Conservation (phyloP, 2,329 filamentous ascomycete genomes). For the Botrytis fragariae region DNA sequence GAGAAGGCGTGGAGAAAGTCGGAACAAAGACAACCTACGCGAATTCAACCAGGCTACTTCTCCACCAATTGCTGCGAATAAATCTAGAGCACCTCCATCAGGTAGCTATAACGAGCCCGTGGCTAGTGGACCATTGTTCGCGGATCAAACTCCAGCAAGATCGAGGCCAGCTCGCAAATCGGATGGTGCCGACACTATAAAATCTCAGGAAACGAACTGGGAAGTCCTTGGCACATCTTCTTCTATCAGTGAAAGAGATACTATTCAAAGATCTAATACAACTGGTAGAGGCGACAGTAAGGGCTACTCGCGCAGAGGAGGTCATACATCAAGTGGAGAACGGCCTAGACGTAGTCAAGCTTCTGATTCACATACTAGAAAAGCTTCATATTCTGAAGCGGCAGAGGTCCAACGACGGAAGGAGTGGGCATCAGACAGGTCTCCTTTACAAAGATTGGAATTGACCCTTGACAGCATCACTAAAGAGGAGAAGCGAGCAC, state of each 20-base stretch:
- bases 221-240: conserved; percentile 23
- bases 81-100: conserved; percentile 55
- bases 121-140: conserved; percentile 40
- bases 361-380: conserved; percentile 32
- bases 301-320: conserved; percentile 22
- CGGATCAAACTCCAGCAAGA: conserved; percentile 37
- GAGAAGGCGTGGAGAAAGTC: conserved; percentile 43
- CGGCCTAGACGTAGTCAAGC: conserved; percentile 26
- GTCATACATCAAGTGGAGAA: conserved; percentile 23
- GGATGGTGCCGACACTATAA: conserved; percentile 31
- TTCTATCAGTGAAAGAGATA: conserved; percentile 17
- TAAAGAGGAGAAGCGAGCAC: conserved; percentile 90
- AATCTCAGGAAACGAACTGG: conserved; percentile 29
- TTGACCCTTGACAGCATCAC: conserved; percentile 87
- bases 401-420: conserved; percentile 43
- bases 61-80: conserved; percentile 57
- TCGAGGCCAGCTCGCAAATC: conserved; percentile 35
- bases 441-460: conserved; percentile 90
- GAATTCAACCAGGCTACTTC: conserved; percentile 34
- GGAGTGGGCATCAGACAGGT: conserved; percentile 75
- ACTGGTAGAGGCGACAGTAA: conserved; percentile 29
- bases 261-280: conserved; percentile 9
- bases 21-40: conserved; percentile 44
- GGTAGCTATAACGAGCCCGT: conserved; percentile 54
- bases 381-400: conserved; percentile 40